Evolutionary conservation across 129 eudicot species (phyloP).

Genomic region (Artemisia tridentata): DNA sequence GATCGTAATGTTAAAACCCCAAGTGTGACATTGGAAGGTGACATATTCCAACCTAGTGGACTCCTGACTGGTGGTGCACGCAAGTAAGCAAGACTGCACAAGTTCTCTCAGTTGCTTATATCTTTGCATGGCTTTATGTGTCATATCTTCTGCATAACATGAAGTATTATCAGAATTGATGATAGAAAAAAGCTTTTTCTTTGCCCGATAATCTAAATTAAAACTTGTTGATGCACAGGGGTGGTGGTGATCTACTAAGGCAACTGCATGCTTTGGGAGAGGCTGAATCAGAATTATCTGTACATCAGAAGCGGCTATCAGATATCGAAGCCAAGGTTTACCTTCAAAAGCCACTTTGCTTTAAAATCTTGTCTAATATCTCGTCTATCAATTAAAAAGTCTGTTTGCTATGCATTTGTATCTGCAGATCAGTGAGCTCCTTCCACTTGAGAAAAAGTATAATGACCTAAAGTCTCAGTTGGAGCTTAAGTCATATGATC

Average conservation of each 20-base stretch:
- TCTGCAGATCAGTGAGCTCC: slow-evolving; percentile 69
- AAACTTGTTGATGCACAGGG: slow-evolving; percentile 50
- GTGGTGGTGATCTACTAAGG: slow-evolving; percentile 86
- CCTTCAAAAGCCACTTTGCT: slow-evolving; percentile 13
- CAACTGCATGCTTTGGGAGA: slow-evolving; percentile 80
- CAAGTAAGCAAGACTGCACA: slow-evolving; percentile 44
- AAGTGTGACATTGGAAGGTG: slow-evolving; percentile 93
- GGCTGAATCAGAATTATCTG: slow-evolving; percentile 63
- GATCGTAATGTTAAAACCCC: slow-evolving; percentile 58
- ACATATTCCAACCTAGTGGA: slow-evolving; percentile 93
- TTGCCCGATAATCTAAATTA: slow-evolving; percentile 2
- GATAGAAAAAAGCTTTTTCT: background rate
- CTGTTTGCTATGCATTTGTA: background rate
- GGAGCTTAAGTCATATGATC: slow-evolving; percentile 85
- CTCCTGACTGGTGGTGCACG: slow-evolving; percentile 99
- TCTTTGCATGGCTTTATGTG: no score
- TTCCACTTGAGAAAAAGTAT: slow-evolving; percentile 76
- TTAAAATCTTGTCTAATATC: background rate
- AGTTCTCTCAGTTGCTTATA: no score
- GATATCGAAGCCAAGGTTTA: slow-evolving; percentile 91
- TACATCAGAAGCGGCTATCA: slow-evolving; percentile 68
- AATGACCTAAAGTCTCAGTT: slow-evolving; percentile 70
- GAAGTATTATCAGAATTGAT: background rate
- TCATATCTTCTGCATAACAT: background rate
- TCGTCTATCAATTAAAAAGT: background rate